Evolutionary conservation across 495 filamentous ascomycete species (phyloP).

Genomic region (Penicillium odoratum): DNA sequence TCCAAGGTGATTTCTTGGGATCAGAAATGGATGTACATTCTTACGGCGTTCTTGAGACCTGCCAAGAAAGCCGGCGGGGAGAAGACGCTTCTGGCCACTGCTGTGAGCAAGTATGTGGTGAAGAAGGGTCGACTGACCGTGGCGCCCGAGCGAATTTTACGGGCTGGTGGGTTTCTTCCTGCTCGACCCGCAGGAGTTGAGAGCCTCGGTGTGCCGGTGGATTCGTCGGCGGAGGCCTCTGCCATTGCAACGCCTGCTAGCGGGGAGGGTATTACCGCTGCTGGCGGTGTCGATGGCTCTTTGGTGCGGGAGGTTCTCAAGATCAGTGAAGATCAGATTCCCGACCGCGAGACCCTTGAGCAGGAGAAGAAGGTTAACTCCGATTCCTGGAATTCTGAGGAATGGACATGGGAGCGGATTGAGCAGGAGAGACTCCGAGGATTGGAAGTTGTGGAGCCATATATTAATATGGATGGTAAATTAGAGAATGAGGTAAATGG

Average conservation of each 20-base stretch:
- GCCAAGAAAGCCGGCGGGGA: slow-evolving; percentile 41
- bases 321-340: slow-evolving; percentile 32
- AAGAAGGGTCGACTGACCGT: slow-evolving; percentile 87
- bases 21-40: slow-evolving; percentile 78
- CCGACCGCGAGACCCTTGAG: slow-evolving; percentile 27
- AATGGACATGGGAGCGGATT: slow-evolving; percentile 57
- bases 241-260: slow-evolving; percentile 35
- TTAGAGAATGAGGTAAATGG: slow-evolving; percentile 9
- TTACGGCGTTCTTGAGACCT: slow-evolving; percentile 67
- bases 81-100: slow-evolving; percentile 69
- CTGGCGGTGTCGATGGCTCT: slow-evolving; percentile 34
- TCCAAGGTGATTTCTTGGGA: slow-evolving; percentile 72
- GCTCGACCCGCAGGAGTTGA: slow-evolving; percentile 19
- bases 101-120: slow-evolving; percentile 83
- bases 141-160: slow-evolving; percentile 73
- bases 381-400: slow-evolving; percentile 36
- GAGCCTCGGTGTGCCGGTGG: slow-evolving; percentile 6
- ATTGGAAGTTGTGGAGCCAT: slow-evolving; percentile 52
- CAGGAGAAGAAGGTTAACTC: slow-evolving; percentile 36
- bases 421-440: slow-evolving; percentile 59
- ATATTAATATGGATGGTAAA: slow-evolving; percentile 50
- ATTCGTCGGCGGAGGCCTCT: slow-evolving; percentile 34
- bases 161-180: slow-evolving; percentile 63
- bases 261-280: slow-evolving; percentile 37
- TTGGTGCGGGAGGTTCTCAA: slow-evolving; percentile 42